Base-by-base conservation (phyloP, 2,329 filamentous ascomycete genomes). In the Alternaria angustiovoidea region DNA sequence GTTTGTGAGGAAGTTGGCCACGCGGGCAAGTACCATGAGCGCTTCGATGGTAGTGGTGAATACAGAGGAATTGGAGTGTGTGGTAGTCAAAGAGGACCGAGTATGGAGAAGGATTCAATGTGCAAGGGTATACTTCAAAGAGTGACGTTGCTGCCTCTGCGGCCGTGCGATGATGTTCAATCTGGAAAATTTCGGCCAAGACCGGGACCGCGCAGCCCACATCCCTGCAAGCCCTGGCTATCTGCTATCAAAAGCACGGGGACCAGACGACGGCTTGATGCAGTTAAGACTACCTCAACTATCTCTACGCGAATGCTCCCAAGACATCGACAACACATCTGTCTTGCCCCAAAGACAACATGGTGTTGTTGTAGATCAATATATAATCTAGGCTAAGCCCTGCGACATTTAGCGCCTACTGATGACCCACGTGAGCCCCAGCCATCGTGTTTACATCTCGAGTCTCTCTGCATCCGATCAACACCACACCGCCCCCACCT, bases 21-120 rank as follows among this genome's bases (percentile, higher is more conserved):
- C 77, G 61, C 79, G 80, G 81, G 78, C 81, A 78, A 83, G 75
- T 74, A 83, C 81, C 82, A 83, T 84, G 75, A 77, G 80, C 70
- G 66, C 65, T 66, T 58, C 53, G 54, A 64, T 43, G 63, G 67
- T 64, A 57, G 62, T 56, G 69, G 62, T 56, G 62, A 11, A 30
- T 53, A 44, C 53, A 42, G 28, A 26, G 22, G 11, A 24, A 18
- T 18, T 38, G 12, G 16, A 24, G 9, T 18, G 39, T 28, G 36
- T 30, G 28, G 11, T 5, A 30, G 28, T 30, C 28, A 11, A 24
- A 36, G 28, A 24, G 16, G 28, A 26, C 20, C 54, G 41, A 51
- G 16, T 55, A 8, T 22, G 42, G 54, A 43, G 44, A 51, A n/a
- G 32, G 47, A 28, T 39, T 54, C 24, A 55, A 42, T 20, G 34